Evolutionary conservation across 164 flowering plant genomes (phyloP).

Genomic region (Dillenia suffruticosa): DNA sequence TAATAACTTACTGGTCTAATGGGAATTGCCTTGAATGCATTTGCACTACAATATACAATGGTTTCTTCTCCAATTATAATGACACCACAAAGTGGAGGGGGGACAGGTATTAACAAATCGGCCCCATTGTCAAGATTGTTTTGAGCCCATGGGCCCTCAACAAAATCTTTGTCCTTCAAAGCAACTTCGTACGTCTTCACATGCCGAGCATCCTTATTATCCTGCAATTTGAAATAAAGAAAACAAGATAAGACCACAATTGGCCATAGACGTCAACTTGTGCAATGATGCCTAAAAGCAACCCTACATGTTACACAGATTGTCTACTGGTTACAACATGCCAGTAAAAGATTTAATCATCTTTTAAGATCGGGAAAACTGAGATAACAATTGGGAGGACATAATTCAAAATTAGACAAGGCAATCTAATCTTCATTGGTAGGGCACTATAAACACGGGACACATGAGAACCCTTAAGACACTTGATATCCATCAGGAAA

Average conservation of each 20-base stretch:
- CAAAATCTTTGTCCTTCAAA: slow-evolving; percentile 91
- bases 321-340: too few relatives aligned
- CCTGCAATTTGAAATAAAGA: slow-evolving; percentile 42
- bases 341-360: too few relatives aligned
- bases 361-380: too few relatives aligned
- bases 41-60: slow-evolving; percentile 88
- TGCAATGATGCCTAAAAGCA: too few relatives aligned
- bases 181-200: slow-evolving; percentile 93
- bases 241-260: neutral
- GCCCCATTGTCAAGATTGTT: slow-evolving; percentile 98
- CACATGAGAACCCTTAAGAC: too few relatives aligned
- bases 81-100: slow-evolving; percentile 94
- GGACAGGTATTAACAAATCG: slow-evolving; percentile 85
- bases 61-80: slow-evolving; percentile 97
- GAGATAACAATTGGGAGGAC: too few relatives aligned
- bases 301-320: too few relatives aligned
- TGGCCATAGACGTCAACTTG: too few relatives aligned
- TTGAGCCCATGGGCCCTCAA: slow-evolving; percentile 97
- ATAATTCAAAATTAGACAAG: too few relatives aligned
- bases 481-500: neutral
- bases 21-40: slow-evolving; percentile 86
- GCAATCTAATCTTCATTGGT: too few relatives aligned
- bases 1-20: slow-evolving; percentile 69
- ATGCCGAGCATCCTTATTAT: slow-evolving; percentile 96
- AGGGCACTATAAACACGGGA: too few relatives aligned